These are phyloP conservation scores for Chenopodium suecicum DNA, from an alignment of 148 eudicot species.

Conservation along the genomic window DNA sequence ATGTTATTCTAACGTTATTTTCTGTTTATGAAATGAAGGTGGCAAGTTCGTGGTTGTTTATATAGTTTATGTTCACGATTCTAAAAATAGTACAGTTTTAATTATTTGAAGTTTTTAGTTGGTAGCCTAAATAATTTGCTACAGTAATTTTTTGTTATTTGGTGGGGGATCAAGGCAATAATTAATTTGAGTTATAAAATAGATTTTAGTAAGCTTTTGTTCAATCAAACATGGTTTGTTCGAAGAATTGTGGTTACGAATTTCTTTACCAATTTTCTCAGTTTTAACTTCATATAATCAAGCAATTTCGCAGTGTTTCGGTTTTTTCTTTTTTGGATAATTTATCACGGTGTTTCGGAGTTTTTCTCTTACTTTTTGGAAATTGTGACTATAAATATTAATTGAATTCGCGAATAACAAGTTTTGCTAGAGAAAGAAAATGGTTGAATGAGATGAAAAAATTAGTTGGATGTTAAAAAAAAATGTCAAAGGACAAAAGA, in stretches of 20 bases:
- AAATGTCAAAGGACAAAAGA: not conserved
- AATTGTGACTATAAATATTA: not conserved
- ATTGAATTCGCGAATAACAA: not conserved
- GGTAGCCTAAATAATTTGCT: not conserved
- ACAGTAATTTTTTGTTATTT: not conserved
- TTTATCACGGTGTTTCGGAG: not conserved
- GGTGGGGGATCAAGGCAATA: not conserved
- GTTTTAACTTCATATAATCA: not conserved
- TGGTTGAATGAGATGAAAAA: constrained; percentile 1
- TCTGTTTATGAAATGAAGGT: not conserved
- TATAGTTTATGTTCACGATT: not conserved
- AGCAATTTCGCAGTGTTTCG: not conserved
- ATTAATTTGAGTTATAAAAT: not conserved
- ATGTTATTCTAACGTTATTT: too few relatives aligned
- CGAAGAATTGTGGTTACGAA: not conserved
- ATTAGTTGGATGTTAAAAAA: not conserved
- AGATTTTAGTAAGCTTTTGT: not conserved
- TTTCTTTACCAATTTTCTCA: too few relatives aligned
- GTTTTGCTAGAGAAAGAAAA: not conserved
- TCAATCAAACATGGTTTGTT: not conserved
- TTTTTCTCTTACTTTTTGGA: not conserved
- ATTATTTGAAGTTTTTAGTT: not conserved
- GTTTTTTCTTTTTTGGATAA: too few relatives aligned
- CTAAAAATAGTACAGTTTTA: not conserved
- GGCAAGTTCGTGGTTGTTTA: not conserved